Conservation (phyloP, 768 basidiomycete species). For the Leccinum boreale region DNA sequence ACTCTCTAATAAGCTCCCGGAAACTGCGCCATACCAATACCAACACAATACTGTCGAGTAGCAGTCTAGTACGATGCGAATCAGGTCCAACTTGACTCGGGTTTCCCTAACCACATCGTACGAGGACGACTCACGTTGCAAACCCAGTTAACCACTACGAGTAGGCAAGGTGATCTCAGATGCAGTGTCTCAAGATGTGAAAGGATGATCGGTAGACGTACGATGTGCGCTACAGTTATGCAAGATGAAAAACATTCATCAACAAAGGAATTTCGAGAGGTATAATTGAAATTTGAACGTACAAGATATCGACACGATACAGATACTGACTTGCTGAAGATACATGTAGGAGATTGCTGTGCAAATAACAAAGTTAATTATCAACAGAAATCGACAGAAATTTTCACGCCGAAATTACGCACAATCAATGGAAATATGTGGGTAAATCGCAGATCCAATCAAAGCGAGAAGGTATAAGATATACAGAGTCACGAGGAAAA, state of each 20-base stretch:
- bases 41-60: slow-evolving; percentile 8
- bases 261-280: background rate
- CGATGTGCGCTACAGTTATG: background rate
- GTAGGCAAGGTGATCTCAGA: background rate
- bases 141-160: slow-evolving; percentile 8
- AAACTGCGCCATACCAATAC: slow-evolving; percentile 1
- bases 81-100: background rate
- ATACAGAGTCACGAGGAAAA: slow-evolving; percentile 4
- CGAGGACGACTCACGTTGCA: background rate
- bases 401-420: background rate
- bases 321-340: background rate
- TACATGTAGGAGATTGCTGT: background rate
- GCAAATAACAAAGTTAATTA: background rate
- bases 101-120: background rate
- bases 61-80: slow-evolving; percentile 1
- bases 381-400: background rate
- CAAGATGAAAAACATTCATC: background rate
- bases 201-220: background rate
- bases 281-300: background rate
- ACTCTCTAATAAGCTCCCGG: background rate
- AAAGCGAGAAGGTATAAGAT: slow-evolving; percentile 3
- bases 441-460: background rate
- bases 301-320: background rate
- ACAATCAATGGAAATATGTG: background rate
- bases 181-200: background rate